Conservation (phyloP, 2,329 filamentous ascomycete species). For the Drechmeria coniospora region DNA sequence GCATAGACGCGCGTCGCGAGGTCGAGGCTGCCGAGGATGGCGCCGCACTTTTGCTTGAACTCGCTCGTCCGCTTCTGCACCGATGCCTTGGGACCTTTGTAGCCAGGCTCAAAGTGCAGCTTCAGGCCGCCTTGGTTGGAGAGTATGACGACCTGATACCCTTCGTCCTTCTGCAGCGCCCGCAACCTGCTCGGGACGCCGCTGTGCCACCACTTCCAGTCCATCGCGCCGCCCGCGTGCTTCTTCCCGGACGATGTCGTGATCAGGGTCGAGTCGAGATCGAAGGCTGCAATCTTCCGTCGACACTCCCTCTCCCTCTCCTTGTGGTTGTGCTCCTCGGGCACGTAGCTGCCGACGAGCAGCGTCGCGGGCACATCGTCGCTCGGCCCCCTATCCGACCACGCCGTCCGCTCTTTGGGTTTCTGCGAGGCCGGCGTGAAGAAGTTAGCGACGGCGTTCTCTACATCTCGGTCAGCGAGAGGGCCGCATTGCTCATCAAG, state of each 20-base stretch:
- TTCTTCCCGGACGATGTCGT: constrained; percentile 65
- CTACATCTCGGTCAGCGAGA: constrained; percentile 23
- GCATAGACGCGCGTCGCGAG: constrained; percentile 72
- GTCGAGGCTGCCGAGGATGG: constrained; percentile 55
- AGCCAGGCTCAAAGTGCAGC: constrained; percentile 58
- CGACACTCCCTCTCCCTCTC: constrained; percentile 20
- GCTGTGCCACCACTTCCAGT: constrained; percentile 91
- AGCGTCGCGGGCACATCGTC: constrained; percentile 40
- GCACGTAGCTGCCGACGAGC: constrained; percentile 58
- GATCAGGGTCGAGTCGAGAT: constrained; percentile 79
- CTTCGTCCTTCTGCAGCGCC: constrained; percentile 50
- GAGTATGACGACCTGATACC: constrained; percentile 62
- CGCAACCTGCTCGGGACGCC: constrained; percentile 53
- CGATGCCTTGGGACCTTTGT: constrained; percentile 40
- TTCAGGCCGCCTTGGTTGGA: constrained; percentile 82
- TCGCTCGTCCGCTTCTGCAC: constrained; percentile 49
- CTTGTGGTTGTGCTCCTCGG: constrained; percentile 22
- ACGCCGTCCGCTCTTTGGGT: constrained; percentile 57
- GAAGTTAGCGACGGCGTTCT: constrained; percentile 62
- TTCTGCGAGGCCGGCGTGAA: constrained; percentile 82
- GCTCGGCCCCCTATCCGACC: constrained; percentile 47
- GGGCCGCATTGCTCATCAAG: no score
- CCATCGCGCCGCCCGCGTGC: constrained; percentile 51
- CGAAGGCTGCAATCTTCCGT: constrained; percentile 55
- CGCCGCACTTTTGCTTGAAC: constrained; percentile 70